Conservation (phyloP, 176 grass and related monocot genomes). For the Avena sativa region DNA sequence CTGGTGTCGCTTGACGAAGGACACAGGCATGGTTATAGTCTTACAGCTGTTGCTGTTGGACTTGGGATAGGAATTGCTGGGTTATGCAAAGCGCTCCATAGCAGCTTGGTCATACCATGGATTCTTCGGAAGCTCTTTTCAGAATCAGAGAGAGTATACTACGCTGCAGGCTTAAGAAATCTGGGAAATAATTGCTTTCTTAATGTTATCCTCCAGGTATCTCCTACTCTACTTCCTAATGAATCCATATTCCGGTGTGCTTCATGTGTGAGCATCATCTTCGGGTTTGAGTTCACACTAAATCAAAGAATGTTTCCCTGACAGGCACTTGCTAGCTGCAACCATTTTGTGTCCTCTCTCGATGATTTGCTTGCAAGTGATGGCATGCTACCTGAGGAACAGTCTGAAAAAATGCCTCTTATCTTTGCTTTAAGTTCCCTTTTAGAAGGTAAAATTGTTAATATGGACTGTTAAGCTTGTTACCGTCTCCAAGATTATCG, state of each 20-base stretch:
- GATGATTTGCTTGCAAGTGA: slow-evolving; percentile 54
- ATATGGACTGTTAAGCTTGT: not conserved
- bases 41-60: slow-evolving; percentile 54
- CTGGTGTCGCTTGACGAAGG: slow-evolving; percentile 29
- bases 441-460: slow-evolving; percentile 66
- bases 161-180: slow-evolving; percentile 75
- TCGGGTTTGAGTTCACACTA: not conserved
- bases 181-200: slow-evolving; percentile 99
- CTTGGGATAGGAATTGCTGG: slow-evolving; percentile 72
- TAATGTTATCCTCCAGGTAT: slow-evolving; percentile 94
- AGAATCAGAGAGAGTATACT: slow-evolving; percentile 48
- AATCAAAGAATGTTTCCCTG: slow-evolving; percentile 31
- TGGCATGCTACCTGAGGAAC: slow-evolving; percentile 51
- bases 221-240: slow-evolving; percentile 17
- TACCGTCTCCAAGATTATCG: not conserved
- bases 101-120: slow-evolving; percentile 44
- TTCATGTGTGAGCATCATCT: not conserved
- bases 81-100: slow-evolving; percentile 55
- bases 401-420: slow-evolving; percentile 71
- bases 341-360: slow-evolving; percentile 69
- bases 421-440: slow-evolving; percentile 67
- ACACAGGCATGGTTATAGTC: slow-evolving; percentile 38
- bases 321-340: slow-evolving; percentile 88
- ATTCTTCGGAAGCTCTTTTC: slow-evolving; percentile 45
- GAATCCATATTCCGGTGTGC: not conserved